These are phyloP conservation scores for Sporothrix curviconia DNA, from an alignment of 2,329 filamentous ascomycete species.

Conservation along the genomic window DNA sequence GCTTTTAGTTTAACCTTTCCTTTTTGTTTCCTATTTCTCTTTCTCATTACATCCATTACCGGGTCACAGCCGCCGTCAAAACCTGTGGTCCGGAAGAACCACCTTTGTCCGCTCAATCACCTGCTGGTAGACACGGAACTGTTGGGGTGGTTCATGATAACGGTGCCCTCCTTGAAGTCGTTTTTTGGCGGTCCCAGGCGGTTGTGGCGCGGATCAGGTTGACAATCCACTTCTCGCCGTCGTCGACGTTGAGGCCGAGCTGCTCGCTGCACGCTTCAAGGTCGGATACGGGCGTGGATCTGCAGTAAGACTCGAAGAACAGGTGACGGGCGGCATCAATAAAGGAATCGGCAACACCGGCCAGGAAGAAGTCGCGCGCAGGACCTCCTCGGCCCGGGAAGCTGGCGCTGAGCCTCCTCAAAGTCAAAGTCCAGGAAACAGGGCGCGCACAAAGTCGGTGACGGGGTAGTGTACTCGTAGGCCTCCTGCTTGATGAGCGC, in stretches of 20 bases:
- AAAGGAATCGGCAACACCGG: conserved; percentile 75
- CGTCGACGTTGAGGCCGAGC: conserved; percentile 84
- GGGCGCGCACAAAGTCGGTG: conserved; percentile 90
- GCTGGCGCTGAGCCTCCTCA: conserved; percentile 87
- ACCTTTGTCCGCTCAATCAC: conserved; percentile 99
- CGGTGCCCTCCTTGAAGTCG: conserved; percentile 96
- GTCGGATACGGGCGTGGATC: conserved; percentile 96
- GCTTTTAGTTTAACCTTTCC: neutral
- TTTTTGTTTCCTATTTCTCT: neutral
- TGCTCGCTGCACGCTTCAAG: conserved; percentile 90
- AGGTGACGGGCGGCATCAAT: conserved; percentile 92
- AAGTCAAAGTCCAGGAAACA: conserved; percentile 96
- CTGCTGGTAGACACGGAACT: conserved; percentile 98
- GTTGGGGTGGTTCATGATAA: conserved; percentile 98
- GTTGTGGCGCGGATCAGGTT: conserved; percentile 97
- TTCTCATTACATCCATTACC: too few species aligned
- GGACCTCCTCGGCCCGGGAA: conserved; percentile 82
- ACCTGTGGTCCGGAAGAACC: conserved; percentile 98
- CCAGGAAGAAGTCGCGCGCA: conserved; percentile 95
- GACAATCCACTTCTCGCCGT: conserved; percentile 99
- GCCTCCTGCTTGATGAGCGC: conserved; percentile 90
- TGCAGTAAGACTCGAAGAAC: conserved; percentile 99
- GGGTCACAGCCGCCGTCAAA: conserved; percentile 59
- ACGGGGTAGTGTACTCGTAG: conserved; percentile 95
- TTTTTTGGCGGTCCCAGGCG: conserved; percentile 98